A percentile compares a stretch with the other conserved stretches of the same genome.
Conservation (phyloP, 2,329 filamentous ascomycete genomes). For the Pestalotiopsis sp. region DNA sequence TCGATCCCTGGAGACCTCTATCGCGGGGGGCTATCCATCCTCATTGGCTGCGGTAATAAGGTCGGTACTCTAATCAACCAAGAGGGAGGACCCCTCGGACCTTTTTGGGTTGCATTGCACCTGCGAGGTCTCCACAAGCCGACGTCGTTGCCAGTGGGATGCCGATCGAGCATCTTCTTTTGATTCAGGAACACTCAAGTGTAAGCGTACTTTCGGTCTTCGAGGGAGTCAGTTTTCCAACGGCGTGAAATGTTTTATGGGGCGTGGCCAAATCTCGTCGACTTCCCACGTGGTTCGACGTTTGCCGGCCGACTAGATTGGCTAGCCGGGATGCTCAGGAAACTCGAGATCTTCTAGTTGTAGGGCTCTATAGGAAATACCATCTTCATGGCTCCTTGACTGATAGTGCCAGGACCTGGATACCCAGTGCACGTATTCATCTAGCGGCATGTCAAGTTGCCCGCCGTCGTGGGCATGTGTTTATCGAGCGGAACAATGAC, state of each 20-base stretch:
- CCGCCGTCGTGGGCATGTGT: not conserved
- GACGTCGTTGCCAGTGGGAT: not conserved
- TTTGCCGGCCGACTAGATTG: not conserved
- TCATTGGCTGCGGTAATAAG: not conserved
- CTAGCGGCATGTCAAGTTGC: not conserved
- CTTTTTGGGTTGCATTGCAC: not conserved
- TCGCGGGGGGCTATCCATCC: not conserved
- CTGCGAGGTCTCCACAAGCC: not conserved
- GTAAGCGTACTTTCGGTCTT: not conserved
- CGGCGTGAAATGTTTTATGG: not conserved
- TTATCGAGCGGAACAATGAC: not conserved
- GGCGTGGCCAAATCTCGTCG: not conserved
- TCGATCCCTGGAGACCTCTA: not conserved
- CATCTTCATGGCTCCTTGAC: not conserved
- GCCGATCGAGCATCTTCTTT: not conserved
- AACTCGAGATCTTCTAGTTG: not conserved
- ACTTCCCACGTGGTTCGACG: not conserved
- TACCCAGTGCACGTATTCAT: not conserved
- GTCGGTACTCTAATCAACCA: not conserved
- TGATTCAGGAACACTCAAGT: not conserved
- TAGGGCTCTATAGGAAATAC: not conserved
- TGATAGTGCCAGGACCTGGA: not conserved
- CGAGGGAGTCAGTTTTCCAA: not conserved
- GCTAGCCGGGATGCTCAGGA: not conserved
- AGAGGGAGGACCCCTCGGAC: not conserved